Percentiles rank a stretch among this genome's conserved stretches.
phyloP scores from a whole-genome alignment of 768 basidiomycete species.

The Hygrophoropsis aurantiaca region DNA sequence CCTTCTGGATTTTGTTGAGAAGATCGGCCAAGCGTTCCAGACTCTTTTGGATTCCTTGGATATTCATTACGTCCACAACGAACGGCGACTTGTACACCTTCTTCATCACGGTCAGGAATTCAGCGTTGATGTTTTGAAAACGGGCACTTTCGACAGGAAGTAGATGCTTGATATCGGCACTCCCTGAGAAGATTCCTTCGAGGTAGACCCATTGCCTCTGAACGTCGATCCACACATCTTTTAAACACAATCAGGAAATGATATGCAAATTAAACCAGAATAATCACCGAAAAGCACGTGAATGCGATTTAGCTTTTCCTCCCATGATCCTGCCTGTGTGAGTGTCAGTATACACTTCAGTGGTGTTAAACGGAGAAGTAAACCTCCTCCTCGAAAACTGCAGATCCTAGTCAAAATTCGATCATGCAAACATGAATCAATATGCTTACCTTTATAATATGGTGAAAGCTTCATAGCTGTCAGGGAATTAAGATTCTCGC shows the following conservation, averaged over 20 bases:
- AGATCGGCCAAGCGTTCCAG: conserved; percentile 95
- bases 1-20: conserved; percentile 98
- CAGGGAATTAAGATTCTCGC: conserved; percentile 94
- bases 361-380: conserved; percentile 3
- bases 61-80: conserved; percentile 95
- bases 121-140: conserved; percentile 97
- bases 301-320: conserved; percentile 93
- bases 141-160: conserved; percentile 97
- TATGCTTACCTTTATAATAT: conserved; percentile 83
- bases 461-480: conserved; percentile 97
- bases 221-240: conserved; percentile 99
- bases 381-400: conserved; percentile 90
- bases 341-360: conserved; percentile 3
- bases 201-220: conserved; percentile 99
- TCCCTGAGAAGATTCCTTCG: conserved; percentile 99
- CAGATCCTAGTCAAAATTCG: neutral
- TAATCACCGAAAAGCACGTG: conserved; percentile 89
- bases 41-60: conserved; percentile 94
- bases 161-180: conserved; percentile 98
- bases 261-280: neutral
- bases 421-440: neutral
- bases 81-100: conserved; percentile 99
- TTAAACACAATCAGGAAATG: conserved; percentile 6
- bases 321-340: conserved; percentile 81
- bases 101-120: conserved; percentile 98